Percentiles rank a stretch among this genome's conserved stretches.
phyloP scores from a whole-genome alignment of 306 rosid species.

The Corylus americana region DNA sequence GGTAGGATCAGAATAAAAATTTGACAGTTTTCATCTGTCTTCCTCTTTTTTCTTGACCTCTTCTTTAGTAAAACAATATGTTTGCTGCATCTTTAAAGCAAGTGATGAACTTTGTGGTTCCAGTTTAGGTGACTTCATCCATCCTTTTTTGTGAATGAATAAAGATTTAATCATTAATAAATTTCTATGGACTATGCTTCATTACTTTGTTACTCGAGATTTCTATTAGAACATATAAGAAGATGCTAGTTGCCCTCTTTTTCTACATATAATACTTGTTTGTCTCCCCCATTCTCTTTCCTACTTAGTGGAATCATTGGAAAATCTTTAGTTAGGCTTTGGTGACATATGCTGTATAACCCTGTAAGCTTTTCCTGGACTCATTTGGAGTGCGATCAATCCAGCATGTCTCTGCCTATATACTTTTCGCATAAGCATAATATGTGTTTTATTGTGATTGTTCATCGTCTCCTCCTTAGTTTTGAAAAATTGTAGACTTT shows the following conservation, averaged over 20 bases:
- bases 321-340: not conserved
- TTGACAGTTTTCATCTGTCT: not conserved
- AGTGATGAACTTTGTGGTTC: not conserved
- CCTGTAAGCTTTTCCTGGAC: not conserved
- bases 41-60: not conserved
- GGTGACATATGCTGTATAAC: not conserved
- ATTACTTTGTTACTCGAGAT: not conserved
- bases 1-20: slow-evolving; percentile 47
- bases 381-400: not conserved
- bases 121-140: not conserved
- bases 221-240: not conserved
- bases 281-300: not conserved
- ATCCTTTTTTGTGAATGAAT: not conserved
- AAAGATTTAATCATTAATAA: no score
- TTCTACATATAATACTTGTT: no score
- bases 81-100: slow-evolving; percentile 1
- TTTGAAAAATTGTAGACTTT: not conserved
- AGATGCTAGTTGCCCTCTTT: no score
- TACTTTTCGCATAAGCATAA: no score
- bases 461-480: not conserved
- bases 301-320: not conserved
- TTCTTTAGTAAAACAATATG: not conserved
- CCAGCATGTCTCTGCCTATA: not conserved
- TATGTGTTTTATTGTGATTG: not conserved
- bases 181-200: not conserved